Evolutionary conservation across 495 filamentous ascomycete species (phyloP).

Genomic region (Annulohypoxylon maeteangense): DNA sequence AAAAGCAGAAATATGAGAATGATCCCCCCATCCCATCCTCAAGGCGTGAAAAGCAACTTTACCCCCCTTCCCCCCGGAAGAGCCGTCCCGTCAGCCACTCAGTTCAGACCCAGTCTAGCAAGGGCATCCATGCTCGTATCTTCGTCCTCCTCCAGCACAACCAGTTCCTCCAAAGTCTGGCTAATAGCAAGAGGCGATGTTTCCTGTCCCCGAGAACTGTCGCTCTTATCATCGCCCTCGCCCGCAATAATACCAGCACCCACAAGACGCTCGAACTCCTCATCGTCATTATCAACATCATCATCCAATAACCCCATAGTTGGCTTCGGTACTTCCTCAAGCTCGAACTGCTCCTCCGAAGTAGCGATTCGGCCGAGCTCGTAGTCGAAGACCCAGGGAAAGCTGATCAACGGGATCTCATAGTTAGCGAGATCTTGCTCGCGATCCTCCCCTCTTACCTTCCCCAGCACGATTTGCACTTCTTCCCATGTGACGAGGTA

Average conservation of each 20-base stretch:
- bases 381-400: conserved; percentile 87
- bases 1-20: not conserved
- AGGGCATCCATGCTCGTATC: conserved; percentile 36
- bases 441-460: conserved; percentile 4
- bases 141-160: conserved; percentile 36
- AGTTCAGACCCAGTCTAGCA: conserved; percentile 1
- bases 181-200: not conserved
- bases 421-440: conserved; percentile 43
- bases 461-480: conserved; percentile 58
- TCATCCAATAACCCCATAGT: conserved; percentile 21
- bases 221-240: not conserved
- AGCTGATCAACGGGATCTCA: conserved; percentile 83
- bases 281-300: conserved; percentile 36
- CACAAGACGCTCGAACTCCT: conserved; percentile 36
- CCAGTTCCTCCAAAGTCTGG: conserved; percentile 18
- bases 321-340: conserved; percentile 36
- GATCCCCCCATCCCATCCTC: not conserved
- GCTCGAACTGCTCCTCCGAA: conserved; percentile 23
- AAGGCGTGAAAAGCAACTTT: not conserved
- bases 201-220: not conserved
- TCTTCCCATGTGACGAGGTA: conserved; percentile 84
- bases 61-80: too few relatives aligned
- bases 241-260: conserved; percentile 16
- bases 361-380: conserved; percentile 78
- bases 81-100: too few relatives aligned